Evolutionary conservation across 768 basidiomycete species (phyloP), one percentile per base, ranked within the genome.

Genomic region (Suillus luteus): DNA sequence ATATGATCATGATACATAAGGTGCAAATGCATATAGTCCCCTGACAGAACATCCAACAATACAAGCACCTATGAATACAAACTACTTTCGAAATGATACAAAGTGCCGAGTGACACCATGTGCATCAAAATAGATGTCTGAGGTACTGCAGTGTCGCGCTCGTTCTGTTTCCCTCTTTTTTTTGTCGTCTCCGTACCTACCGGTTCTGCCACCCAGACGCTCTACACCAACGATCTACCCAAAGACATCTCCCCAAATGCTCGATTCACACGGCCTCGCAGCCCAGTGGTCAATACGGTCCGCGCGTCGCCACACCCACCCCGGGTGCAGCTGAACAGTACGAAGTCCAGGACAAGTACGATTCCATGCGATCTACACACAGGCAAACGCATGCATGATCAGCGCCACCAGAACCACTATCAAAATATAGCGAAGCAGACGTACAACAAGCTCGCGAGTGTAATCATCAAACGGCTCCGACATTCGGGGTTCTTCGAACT

Each of bases 281-380:
- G 17, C 55, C 55, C 55, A 40, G 24, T 38, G 5, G 15, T 57
- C 38, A 19, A 17, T 22, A 40, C 24, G 15, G 24, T 27, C 24
- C 9, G 72, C 72, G 31, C 82, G 75, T 31, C 73, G 72, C 81
- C 82, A 80, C 5, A 76, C 73, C 61, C 72, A 78, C 4, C 73
- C 76, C 7, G 77, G 71, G 59, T 75, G 73, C 51, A 83, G 75
- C 63, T 81, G 81, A 11, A 83, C 76, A 70, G 78, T 76, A 24
- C 76, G 72, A 62, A 83, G 67, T 55, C 61, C 60, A 2, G 73
- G 73, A 62, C 81, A 81, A 49, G 77, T 77, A 52, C 76, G 75
- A 57, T 77, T 78, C 82, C 82, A 83, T 9, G 81, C 78, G 37
- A 11, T 79, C 75, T 41, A 83, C 74, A 19, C 5, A 19, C 19